Conservation (phyloP, 208 protist genomes). For the Trypanosoma platydactyli region DNA sequence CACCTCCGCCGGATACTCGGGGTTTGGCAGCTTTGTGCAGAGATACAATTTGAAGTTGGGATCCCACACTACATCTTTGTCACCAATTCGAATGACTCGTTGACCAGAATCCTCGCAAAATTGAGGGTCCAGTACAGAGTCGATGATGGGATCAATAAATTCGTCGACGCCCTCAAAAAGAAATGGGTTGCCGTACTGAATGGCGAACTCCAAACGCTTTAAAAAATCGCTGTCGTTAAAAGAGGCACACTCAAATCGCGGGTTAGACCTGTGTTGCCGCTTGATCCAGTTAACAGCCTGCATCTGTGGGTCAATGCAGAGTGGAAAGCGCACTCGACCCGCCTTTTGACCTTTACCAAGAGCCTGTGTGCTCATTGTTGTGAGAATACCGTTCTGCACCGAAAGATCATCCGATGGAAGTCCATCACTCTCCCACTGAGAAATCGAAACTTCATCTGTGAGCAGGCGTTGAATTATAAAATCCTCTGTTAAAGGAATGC, state of each 20-base stretch:
- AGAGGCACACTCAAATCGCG: constrained; percentile 92
- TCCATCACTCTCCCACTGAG: constrained; percentile 96
- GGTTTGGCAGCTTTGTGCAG: constrained; percentile 98
- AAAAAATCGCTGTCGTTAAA: constrained; percentile 98
- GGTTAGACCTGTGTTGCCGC: constrained; percentile 92
- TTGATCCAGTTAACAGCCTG: constrained; percentile 99
- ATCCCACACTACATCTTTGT: constrained; percentile 98
- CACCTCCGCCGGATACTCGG: constrained; percentile 97
- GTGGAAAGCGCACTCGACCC: constrained; percentile 93
- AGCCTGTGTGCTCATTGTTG: constrained; percentile 85
- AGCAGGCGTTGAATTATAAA: constrained; percentile 94
- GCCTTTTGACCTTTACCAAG: constrained; percentile 74
- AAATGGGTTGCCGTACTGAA: constrained; percentile 98
- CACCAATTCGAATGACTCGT: constrained; percentile 91
- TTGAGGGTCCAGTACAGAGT: constrained; percentile 98
- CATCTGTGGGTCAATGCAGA: constrained; percentile 99
- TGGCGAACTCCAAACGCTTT: constrained; percentile 96
- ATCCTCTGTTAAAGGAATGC: constrained; percentile 89
- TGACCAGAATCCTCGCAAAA: constrained; percentile 87
- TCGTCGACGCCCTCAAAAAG: constrained; percentile 99
- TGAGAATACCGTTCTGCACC: constrained; percentile 98
- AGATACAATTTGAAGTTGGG: constrained; percentile 98
- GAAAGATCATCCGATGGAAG: constrained; percentile 98
- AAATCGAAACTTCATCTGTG: constrained; percentile 96
- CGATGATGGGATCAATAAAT: constrained; percentile 98